These are phyloP conservation scores for Parmelia sp. DNA, from an alignment of 495 filamentous ascomycete genomes.

Conservation along the genomic window DNA sequence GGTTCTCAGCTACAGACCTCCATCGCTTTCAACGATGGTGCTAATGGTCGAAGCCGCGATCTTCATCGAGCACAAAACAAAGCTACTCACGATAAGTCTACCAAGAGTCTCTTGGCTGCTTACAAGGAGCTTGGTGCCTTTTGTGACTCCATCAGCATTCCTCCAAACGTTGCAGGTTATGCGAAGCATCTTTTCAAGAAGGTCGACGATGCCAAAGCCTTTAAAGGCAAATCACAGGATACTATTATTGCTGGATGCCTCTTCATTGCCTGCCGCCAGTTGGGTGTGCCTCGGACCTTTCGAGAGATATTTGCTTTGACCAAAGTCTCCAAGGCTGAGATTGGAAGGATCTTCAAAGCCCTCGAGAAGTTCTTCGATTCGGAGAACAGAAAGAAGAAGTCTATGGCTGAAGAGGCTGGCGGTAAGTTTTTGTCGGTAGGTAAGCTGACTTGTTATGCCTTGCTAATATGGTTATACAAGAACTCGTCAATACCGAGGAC, in stretches of 20 bases:
- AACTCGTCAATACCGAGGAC: conserved; percentile 42
- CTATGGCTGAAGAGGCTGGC: conserved; percentile 42
- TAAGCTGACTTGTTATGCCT: conserved; percentile 5
- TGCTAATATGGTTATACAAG: conserved; percentile 18
- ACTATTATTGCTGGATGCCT: conserved; percentile 93
- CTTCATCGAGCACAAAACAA: conserved; percentile 84
- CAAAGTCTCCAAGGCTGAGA: conserved; percentile 93
- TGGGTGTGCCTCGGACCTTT: conserved; percentile 80
- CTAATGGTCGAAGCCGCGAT: conserved; percentile 58
- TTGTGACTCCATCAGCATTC: conserved; percentile 78
- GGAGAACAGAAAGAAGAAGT: conserved; percentile 49
- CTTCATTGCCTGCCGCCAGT: conserved; percentile 93
- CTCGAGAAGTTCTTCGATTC: conserved; percentile 77
- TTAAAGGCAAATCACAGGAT: conserved; percentile 93
- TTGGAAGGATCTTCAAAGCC: conserved; percentile 89
- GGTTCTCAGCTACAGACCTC: conserved; percentile 87
- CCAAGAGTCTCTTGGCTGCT: conserved; percentile 68
- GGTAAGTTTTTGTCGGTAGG: conserved; percentile 34
- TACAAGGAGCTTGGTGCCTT: conserved; percentile 86
- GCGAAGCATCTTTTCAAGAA: conserved; percentile 93
- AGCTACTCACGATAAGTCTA: conserved; percentile 75
- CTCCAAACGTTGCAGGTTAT: conserved; percentile 70
- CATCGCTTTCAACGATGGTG: conserved; percentile 75
- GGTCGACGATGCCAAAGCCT: conserved; percentile 81
- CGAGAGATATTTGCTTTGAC: conserved; percentile 86